Evolutionary conservation across 2,329 filamentous ascomycete species (phyloP).

Genomic region (Monascus ruber): DNA sequence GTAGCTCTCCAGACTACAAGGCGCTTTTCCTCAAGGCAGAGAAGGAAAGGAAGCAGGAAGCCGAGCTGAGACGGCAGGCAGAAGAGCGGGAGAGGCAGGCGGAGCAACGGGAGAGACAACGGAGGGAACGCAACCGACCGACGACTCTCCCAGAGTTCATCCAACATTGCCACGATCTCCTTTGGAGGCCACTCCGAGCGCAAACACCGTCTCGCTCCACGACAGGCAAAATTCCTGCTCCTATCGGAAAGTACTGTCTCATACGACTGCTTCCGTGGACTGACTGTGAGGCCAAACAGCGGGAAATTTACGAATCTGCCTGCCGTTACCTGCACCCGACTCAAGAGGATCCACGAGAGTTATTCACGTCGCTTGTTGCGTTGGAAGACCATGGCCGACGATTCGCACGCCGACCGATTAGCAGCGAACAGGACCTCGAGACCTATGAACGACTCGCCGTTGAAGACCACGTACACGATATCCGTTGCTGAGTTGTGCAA

Average conservation of each 20-base stretch:
- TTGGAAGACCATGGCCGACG: slow-evolving; percentile 3
- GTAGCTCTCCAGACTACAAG: slow-evolving; percentile 5
- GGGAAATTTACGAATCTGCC: slow-evolving; percentile 4
- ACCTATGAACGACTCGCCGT: slow-evolving; percentile 8
- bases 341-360: slow-evolving; percentile 2
- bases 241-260: slow-evolving; percentile 15
- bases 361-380: slow-evolving; percentile 5
- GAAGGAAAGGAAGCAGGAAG: slow-evolving; percentile 2
- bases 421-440: slow-evolving; percentile 2
- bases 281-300: slow-evolving; percentile 9
- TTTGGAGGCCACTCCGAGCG: slow-evolving; percentile 12
- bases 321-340: slow-evolving; percentile 4
- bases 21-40: slow-evolving; percentile 2
- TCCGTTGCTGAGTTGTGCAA: slow-evolving; percentile 3
- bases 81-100: not conserved
- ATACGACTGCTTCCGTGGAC: slow-evolving; percentile 10
- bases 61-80: slow-evolving; percentile 1
- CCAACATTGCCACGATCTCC: slow-evolving; percentile 9
- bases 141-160: slow-evolving; percentile 13
- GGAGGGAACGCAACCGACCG: slow-evolving; percentile 2
- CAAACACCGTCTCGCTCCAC: slow-evolving; percentile 12
- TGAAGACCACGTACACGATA: slow-evolving; percentile 6
- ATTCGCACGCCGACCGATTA: not conserved
- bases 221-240: slow-evolving; percentile 11
- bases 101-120: too few relatives aligned